Evolutionary conservation across 371 early-diverging fungal genomes (phyloP).

Genomic region (Dichotomocladium elegans): DNA sequence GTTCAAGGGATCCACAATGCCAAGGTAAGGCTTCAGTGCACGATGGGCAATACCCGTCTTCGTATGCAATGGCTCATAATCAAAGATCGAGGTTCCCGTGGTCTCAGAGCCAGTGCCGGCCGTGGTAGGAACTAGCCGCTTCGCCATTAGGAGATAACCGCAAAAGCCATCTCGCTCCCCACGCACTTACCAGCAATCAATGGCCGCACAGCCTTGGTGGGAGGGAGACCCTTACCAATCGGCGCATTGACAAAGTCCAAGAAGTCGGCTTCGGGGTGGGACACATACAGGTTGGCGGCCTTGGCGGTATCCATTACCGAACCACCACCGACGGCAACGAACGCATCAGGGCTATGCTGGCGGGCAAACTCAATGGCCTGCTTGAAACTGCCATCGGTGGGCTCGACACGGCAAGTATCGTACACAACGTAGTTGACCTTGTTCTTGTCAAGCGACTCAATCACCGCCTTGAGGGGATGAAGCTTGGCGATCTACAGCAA

Average conservation of each 20-base stretch:
- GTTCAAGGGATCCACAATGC: constrained; percentile 88
- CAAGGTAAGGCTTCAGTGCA: constrained; percentile 81
- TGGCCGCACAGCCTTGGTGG: constrained; percentile 71
- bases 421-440: constrained; percentile 73
- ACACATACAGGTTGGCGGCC: constrained; percentile 84
- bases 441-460: constrained; percentile 73
- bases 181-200: constrained; percentile 69
- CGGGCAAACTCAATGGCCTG: constrained; percentile 80
- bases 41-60: constrained; percentile 92
- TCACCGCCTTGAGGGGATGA: constrained; percentile 70
- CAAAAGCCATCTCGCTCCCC: background rate
- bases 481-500: constrained; percentile 56
- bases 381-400: constrained; percentile 76
- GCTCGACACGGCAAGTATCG: constrained; percentile 80
- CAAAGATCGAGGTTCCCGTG: constrained; percentile 89
- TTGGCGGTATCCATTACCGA: constrained; percentile 91
- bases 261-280: constrained; percentile 81
- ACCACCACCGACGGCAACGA: constrained; percentile 94
- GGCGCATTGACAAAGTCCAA: constrained; percentile 93
- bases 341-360: constrained; percentile 70
- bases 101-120: constrained; percentile 92
- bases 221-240: constrained; percentile 82
- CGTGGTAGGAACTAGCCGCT: constrained; percentile 63
- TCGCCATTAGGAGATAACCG: background rate
- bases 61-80: constrained; percentile 77